phyloP scores from a whole-genome alignment of 2,329 filamentous ascomycete genomes.

The Zymoseptoria pseudotritici region DNA sequence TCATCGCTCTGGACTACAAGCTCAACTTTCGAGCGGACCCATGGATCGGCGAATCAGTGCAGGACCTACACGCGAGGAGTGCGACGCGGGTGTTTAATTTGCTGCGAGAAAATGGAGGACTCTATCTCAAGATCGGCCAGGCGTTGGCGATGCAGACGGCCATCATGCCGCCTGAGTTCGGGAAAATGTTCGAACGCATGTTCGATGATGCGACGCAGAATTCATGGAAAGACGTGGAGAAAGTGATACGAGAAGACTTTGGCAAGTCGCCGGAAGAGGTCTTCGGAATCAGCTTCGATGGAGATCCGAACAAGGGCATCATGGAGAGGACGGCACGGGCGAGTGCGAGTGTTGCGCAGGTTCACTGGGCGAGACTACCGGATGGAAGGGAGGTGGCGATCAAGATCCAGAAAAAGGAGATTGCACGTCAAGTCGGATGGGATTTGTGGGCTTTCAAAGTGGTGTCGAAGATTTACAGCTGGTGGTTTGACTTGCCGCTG shows the following conservation, averaged over 20 bases:
- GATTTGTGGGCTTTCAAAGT: conserved; percentile 95
- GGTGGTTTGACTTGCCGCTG: conserved; percentile 86
- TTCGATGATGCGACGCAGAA: conserved; percentile 97
- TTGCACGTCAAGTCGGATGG: conserved; percentile 83
- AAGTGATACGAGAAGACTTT: conserved; percentile 82
- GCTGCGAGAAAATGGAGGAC: conserved; percentile 75
- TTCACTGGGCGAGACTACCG: conserved; percentile 81
- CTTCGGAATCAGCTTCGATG: conserved; percentile 73
- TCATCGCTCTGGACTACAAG: conserved; percentile 90
- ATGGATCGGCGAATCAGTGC: conserved; percentile 62
- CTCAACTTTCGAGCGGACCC: conserved; percentile 85
- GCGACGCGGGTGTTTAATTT: conserved; percentile 77
- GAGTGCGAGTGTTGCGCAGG: conserved; percentile 89
- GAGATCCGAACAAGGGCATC: conserved; percentile 47
- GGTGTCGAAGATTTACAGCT: conserved; percentile 73
- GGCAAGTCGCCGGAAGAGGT: conserved; percentile 80
- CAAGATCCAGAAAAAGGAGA: conserved; percentile 95
- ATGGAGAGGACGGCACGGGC: conserved; percentile 67
- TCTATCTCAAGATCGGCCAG: conserved; percentile 97
- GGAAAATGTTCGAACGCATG: conserved; percentile 92
- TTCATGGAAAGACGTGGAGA: conserved; percentile 75
- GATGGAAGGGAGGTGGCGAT: conserved; percentile 90
- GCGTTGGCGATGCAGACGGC: conserved; percentile 98
- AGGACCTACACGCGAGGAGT: conserved; percentile 73
- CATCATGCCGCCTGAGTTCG: conserved; percentile 85